Conservation (phyloP, 208 protist species). For the Leishmania braziliensis region DNA sequence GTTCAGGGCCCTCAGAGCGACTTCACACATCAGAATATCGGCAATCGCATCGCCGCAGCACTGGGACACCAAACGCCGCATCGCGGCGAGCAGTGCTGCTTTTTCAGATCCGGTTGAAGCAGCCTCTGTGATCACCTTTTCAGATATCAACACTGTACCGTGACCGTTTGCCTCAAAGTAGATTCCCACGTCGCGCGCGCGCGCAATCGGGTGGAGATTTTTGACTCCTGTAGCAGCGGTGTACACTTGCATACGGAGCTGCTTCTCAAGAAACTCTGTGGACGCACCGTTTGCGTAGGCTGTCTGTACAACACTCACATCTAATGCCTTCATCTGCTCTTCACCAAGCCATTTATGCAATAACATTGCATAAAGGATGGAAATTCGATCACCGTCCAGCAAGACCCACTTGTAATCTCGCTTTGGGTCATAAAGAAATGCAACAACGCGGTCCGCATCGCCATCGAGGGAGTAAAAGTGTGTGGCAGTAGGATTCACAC, state of each 20-base stretch:
- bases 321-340: constrained; percentile 34
- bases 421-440: constrained; percentile 38
- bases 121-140: not conserved
- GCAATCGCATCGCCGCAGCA: constrained; percentile 88
- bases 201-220: constrained; percentile 91
- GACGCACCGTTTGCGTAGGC: constrained; percentile 96
- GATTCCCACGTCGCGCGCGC: constrained; percentile 89
- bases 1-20: constrained; percentile 45
- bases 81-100: not conserved
- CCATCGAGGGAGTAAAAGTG: constrained; percentile 94
- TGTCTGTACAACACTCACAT: constrained; percentile 94
- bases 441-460: constrained; percentile 94
- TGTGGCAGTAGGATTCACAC: not conserved
- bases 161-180: constrained; percentile 98
- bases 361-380: constrained; percentile 71
- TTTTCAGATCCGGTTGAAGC: no score
- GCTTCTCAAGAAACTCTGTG: constrained; percentile 72
- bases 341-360: constrained; percentile 55
- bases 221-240: constrained; percentile 94
- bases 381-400: constrained; percentile 85
- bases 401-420: constrained; percentile 35
- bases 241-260: constrained; percentile 53
- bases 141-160: constrained; percentile 90
- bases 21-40: constrained; percentile 77
- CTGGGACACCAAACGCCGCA: constrained; percentile 65